Conservation (phyloP, 106 monocot species). For the Allium cepa region DNA sequence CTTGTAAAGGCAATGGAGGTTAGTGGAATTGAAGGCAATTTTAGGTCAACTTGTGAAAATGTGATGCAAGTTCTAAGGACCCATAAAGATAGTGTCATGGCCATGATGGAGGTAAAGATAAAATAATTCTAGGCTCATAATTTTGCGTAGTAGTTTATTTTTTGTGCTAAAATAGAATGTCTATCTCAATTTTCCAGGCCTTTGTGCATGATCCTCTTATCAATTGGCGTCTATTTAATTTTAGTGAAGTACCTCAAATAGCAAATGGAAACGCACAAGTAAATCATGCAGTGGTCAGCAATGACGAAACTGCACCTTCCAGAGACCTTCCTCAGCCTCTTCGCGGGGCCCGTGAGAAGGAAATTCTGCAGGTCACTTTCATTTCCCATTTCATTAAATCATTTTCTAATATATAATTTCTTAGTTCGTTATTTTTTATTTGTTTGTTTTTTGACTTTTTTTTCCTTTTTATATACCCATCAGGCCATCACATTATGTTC, state of each 20-base stretch:
- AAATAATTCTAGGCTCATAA: neutral
- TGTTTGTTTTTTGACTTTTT: conserved; percentile 77
- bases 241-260: conserved; percentile 98
- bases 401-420: neutral
- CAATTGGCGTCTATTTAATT: conserved; percentile 97
- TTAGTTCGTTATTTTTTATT: conserved; percentile 62
- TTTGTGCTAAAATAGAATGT: too few species aligned
- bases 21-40: conserved; percentile 99
- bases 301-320: conserved; percentile 52
- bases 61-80: conserved; percentile 99
- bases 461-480: conserved; percentile 2
- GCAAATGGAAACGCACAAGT: conserved; percentile 45
- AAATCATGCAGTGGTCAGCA: conserved; percentile 55
- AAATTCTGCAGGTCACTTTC: conserved; percentile 65
- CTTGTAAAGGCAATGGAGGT: conserved; percentile 99
- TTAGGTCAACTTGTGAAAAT: conserved; percentile 99
- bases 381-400: too few species aligned
- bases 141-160: conserved; percentile 10
- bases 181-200: conserved; percentile 39
- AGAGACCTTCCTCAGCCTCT: conserved; percentile 78
- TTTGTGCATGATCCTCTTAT: conserved; percentile 99
- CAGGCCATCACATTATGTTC: too few species aligned
- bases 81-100: conserved; percentile 98
- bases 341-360: conserved; percentile 79
- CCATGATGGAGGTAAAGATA: conserved; percentile 93